Evolutionary conservation across 116 monocot genomes (phyloP).

Genomic region (Phalaenopsis hybrid): DNA sequence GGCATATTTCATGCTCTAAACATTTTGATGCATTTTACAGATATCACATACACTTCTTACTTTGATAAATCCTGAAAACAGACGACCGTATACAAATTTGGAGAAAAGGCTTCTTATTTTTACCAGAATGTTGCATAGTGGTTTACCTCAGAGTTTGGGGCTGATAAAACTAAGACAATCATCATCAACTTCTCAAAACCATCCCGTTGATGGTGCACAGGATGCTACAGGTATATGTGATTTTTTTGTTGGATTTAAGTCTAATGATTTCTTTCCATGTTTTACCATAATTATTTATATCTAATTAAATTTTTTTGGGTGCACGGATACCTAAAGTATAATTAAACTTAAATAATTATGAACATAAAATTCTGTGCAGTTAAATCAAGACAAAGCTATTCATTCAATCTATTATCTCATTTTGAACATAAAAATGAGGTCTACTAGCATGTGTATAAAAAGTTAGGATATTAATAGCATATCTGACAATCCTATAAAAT

Average conservation of each 20-base stretch:
- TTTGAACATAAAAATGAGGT: no score
- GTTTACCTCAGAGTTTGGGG: conserved; percentile 58
- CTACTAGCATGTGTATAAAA: no score
- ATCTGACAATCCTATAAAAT: no score
- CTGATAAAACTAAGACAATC: conserved; percentile 24
- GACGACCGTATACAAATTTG: conserved; percentile 49
- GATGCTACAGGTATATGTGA: conserved; percentile 33
- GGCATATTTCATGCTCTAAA: background rate
- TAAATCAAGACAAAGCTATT: no score
- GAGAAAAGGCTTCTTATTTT: conserved; percentile 62
- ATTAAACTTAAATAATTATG: background rate
- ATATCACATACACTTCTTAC: conserved; percentile 80
- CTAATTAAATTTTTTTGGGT: background rate
- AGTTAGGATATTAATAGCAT: no score
- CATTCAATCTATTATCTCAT: no score
- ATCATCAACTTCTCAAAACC: conserved; percentile 8
- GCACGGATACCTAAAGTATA: background rate
- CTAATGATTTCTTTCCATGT: background rate
- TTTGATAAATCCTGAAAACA: conserved; percentile 58
- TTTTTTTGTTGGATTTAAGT: background rate
- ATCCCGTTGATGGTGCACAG: conserved; percentile 9
- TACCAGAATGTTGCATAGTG: conserved; percentile 80
- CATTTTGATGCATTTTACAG: conserved; percentile 25
- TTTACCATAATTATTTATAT: background rate
- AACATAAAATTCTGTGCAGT: no score